These are phyloP conservation scores for Cyclanthera cordifolia DNA, from an alignment of 306 rosid genomes.

Conservation along the genomic window DNA sequence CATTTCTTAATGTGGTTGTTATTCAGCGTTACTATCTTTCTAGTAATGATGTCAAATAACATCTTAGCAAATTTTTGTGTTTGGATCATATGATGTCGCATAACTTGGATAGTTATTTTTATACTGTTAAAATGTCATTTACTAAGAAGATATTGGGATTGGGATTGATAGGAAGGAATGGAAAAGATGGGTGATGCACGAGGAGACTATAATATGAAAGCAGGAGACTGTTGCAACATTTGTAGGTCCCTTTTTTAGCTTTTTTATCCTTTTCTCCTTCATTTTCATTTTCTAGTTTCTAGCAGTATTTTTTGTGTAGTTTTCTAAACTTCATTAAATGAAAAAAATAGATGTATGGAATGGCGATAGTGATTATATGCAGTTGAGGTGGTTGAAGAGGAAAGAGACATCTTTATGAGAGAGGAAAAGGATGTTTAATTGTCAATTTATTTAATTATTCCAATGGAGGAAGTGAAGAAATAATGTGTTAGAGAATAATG, in stretches of 20 bases:
- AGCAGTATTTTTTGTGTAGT: background rate
- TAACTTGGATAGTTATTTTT: conserved; percentile 33
- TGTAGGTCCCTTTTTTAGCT: conserved; percentile 39
- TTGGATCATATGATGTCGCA: conserved; percentile 20
- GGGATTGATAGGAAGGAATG: conserved; percentile 75
- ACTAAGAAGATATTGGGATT: conserved; percentile 52
- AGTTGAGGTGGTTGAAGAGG: background rate
- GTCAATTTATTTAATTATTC: background rate
- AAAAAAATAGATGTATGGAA: conserved; percentile 16
- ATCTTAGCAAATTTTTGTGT: conserved; percentile 8
- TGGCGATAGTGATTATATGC: conserved; percentile 8
- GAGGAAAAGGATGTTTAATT: background rate
- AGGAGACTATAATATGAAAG: conserved; percentile 40
- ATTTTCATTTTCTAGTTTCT: conserved; percentile 15
- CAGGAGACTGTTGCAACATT: conserved; percentile 42
- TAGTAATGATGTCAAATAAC: conserved; percentile 5
- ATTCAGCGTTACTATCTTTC: background rate
- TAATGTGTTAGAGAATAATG: background rate
- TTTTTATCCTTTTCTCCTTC: conserved; percentile 8
- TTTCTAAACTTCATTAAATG: background rate
- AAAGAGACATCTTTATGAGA: background rate
- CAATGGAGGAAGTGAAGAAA: background rate
- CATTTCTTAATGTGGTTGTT: conserved; percentile 12
- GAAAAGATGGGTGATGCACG: conserved; percentile 82
- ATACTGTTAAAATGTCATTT: conserved; percentile 34